Base-by-base conservation (phyloP, 495 filamentous ascomycete species). In the Talaromyces adpressus region DNA sequence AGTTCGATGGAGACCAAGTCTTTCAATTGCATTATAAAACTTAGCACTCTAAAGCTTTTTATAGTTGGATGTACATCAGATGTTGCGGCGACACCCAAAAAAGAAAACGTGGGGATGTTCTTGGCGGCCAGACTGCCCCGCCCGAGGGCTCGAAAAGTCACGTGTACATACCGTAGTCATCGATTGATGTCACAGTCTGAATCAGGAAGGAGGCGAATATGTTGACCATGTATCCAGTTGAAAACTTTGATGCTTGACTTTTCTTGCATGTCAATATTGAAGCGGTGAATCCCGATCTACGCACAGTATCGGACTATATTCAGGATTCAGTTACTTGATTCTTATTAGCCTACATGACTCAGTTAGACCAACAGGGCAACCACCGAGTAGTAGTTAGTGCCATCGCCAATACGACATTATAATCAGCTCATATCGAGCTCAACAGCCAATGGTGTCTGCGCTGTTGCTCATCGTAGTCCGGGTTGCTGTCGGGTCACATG, bases 21-120 rank as follows among this genome's bases (percentile, higher is more conserved):
- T 23, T 53, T 39, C 51, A 57, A 63, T 63, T 63, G 53, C 36
- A 61, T 62, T 25, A 57, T 61, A 16, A 58, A 6, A 27, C 23
- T 23, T 27, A 23, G 5, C 23, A n/a, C 18, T 54, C 22, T 56
- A 1, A 27, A 16, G 4, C 9, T 56, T 0, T 56, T 11, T 56
- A 27, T 29, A 16, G 6, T n/a, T 18, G 6, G 1, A 27, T 12
- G 22, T 56, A 29, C 11, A 27, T 56, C 5, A 56, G 49, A 22
- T 9, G 20, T 25, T 56, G n/a, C 27, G 52, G 52, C 12, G 22
- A 12, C 22, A 3, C 52, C 22, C 12, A 56, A 29, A 29, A 56
- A 56, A 56, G 52, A 56, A 58, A 58, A 58, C 56, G 56, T 58
- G 56, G 56, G 56, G 56, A 56, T 29, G 16, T 14, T 56, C 52